These are phyloP conservation scores for Penicillium rolfsii DNA, from an alignment of 2,329 filamentous ascomycete species.

Conservation along the genomic window DNA sequence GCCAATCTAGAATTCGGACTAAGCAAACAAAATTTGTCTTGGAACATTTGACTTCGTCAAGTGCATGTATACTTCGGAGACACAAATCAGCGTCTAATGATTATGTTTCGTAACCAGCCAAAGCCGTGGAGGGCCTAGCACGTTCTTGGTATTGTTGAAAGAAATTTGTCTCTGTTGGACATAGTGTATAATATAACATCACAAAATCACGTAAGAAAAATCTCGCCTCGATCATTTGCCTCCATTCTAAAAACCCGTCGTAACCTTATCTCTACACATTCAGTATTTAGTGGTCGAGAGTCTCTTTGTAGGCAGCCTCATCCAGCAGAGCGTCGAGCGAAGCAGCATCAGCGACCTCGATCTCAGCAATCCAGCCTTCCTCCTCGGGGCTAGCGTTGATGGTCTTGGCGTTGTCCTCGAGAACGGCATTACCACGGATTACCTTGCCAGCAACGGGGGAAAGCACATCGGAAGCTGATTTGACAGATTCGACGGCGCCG, in stretches of 20 bases:
- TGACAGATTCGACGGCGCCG: constrained; percentile 96
- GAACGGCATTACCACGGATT: constrained; percentile 68
- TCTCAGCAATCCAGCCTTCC: constrained; percentile 91
- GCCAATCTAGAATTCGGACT: neutral
- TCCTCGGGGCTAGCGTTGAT: constrained; percentile 92
- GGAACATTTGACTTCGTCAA: neutral
- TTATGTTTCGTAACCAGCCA: constrained; percentile 8
- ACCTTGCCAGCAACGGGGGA: constrained; percentile 80
- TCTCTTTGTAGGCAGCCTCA: constrained; percentile 71
- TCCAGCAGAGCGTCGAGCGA: constrained; percentile 80
- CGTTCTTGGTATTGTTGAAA: constrained; percentile 32
- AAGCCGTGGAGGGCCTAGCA: constrained; percentile 22
- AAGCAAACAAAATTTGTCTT: too few species aligned
- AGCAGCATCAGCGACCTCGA: constrained; percentile 70
- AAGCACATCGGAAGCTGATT: constrained; percentile 97
- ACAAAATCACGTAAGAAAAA: constrained; percentile 13
- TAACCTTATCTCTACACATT: constrained; percentile 25
- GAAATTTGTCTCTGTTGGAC: constrained; percentile 22
- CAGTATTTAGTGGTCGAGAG: constrained; percentile 62
- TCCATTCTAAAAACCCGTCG: constrained; percentile 16
- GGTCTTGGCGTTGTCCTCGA: constrained; percentile 82
- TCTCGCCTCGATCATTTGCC: constrained; percentile 6
- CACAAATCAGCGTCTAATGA: neutral
- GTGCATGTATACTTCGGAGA: neutral
- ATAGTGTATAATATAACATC: constrained; percentile 19